These are phyloP conservation scores for Nemania sp. DNA, from an alignment of 2,329 filamentous ascomycete species.

Conservation along the genomic window DNA sequence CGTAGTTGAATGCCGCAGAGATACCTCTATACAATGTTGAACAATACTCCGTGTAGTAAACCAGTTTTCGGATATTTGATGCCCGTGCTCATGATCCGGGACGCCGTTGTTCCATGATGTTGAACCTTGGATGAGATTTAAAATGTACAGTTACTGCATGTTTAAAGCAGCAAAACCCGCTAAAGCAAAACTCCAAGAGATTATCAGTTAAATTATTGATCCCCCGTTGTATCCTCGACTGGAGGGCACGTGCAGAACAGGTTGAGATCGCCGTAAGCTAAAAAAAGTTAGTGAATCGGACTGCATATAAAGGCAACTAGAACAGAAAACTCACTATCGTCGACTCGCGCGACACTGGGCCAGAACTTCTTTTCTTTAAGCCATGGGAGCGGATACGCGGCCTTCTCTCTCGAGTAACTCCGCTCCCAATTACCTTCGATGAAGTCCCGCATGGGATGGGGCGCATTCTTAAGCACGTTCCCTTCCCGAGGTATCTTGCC, in stretches of 20 bases:
- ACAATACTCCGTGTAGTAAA: constrained; percentile 26
- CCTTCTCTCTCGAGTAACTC: constrained; percentile 83
- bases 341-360: constrained; percentile 86
- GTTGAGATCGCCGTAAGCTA: constrained; percentile 90
- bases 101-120: constrained; percentile 39
- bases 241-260: constrained; percentile 95
- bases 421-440: constrained; percentile 81
- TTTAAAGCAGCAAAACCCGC: constrained; percentile 1
- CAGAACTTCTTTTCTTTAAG: constrained; percentile 98
- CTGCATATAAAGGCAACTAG: background rate
- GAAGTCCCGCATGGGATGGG: constrained; percentile 86
- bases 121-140: constrained; percentile 35
- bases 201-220: constrained; percentile 16
- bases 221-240: constrained; percentile 72
- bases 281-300: constrained; percentile 1
- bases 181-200: constrained; percentile 8
- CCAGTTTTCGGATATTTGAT: constrained; percentile 5
- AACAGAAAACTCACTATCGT: constrained; percentile 77
- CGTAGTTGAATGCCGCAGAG: constrained; percentile 38
- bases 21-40: constrained; percentile 35
- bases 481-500: constrained; percentile 78
- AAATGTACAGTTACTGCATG: constrained; percentile 22
- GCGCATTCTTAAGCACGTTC: constrained; percentile 90
- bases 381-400: constrained; percentile 86
- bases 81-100: constrained; percentile 20